Evolutionary conservation across 73 alveolate genomes (phyloP), one percentile per base, ranked within the genome.

Genomic region (Paramecium sonneborni): DNA sequence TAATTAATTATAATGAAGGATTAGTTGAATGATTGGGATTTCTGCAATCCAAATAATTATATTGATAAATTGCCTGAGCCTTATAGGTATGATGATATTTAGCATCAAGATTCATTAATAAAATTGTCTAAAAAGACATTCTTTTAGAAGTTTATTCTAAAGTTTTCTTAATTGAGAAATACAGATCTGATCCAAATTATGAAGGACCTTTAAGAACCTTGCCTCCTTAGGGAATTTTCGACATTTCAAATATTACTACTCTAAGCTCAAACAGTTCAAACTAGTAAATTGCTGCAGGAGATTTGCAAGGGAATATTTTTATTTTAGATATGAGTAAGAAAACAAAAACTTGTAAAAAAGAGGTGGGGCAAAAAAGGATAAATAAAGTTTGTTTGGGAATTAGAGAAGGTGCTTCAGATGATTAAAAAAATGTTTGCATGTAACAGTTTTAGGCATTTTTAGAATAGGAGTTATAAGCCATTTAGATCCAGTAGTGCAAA

Each of bases 161-260:
- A 48, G 56, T 88, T 9, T 70, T 70, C 76, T 84, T 56, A 72
- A 88, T 88, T 32, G 94, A 88, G 24, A 88, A 88, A 32, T 70
- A 88, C 41, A 88, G 87, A 72, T 69, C 91, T 0, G 94, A 88
- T 72, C 94, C 94, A 43, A 88, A 88, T 23, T 88, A 88, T 88
- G 94, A 88, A 57, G 94, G 94, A 23, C 48, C 79, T 18, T 88
- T 85, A n/a, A 56, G 82, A 85, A 34, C 85, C 1, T 28, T 88
- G 55, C 94, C 94, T 43, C 94, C 94, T 26, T 72, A 88, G 34
- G 94, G 94, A 7, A 70, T 76, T 18, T 88, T 88, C 43, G 94
- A 88, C n/a, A 28, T 88, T 14, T 62, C 79, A 38, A 82, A 67
- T 57, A 88, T 88, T 12, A 43, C 90, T 5, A 34, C 85, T 18